Evolutionary conservation across 208 protist species (phyloP), one percentile per base, ranked within the genome.

Genomic region (Balamuthia mandrillaris): DNA sequence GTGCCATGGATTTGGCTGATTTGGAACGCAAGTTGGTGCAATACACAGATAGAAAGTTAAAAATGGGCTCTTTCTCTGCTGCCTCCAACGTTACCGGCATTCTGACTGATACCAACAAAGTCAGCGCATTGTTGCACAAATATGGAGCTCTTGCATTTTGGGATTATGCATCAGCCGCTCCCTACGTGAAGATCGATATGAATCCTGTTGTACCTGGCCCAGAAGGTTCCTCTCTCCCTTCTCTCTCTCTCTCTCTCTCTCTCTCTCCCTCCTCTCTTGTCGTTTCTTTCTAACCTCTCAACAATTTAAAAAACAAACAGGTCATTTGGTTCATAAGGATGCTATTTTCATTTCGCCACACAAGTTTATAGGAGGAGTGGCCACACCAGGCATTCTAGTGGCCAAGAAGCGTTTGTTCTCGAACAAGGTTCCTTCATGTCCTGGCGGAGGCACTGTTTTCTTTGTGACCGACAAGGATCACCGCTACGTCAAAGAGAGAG

Each of bases 331-430:
- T 10, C 52, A 49, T 24, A 93, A 93, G 63, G 93, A 96, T 84
- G 92, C 92, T 18, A 39, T 94, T 4, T 86, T 95, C 29, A 42
- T 95, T 44, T 95, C 93, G 31, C 51, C 90, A 1, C 94, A 96
- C 84, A 96, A 96, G 84, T 87, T 96, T 27, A 31, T 95, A 9
- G 94, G 94, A 45, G 94, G 93, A 10, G 86, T 88, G n/a, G 45
- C 47, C 1, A 91, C 92, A 12, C 91, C 94, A 1, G 93, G 93
- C 44, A 51, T 95, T 10, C 49, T 90, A 6, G 27, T 84, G 31
- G 56, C 49, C 5, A 90, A 91, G 27, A 81, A 88, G 21, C 29
- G 61, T 4, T 37, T 90, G 29, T 88, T 85, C 44, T 0, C 39
- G n/a, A 87, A 86, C 21, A 14, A 12, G 18, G 27, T 7, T 21